These are phyloP conservation scores for Polygonum maritimum DNA, from an alignment of 148 eudicot genomes.

Conservation along the genomic window DNA sequence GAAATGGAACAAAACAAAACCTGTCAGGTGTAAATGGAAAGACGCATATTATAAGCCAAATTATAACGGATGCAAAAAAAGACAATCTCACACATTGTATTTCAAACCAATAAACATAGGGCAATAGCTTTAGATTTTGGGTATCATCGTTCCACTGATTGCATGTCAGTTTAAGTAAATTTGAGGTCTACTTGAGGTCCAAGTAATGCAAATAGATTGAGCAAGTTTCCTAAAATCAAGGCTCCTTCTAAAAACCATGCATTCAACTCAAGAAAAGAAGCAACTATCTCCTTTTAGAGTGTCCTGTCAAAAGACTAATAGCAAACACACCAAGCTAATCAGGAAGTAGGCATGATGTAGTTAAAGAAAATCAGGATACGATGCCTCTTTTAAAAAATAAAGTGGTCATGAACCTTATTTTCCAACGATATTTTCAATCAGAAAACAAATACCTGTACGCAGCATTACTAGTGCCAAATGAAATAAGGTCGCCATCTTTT, in stretches of 20 bases:
- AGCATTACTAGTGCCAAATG: conserved; percentile 86
- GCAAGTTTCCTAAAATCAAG: background rate
- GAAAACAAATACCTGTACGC: conserved; percentile 56
- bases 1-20: conserved; percentile 62
- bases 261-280: background rate
- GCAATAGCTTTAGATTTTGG: background rate
- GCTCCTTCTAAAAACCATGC: background rate
- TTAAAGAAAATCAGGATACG: background rate
- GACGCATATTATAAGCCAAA: background rate
- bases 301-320: background rate
- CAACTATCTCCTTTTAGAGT: background rate
- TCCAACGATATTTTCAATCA: background rate
- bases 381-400: background rate
- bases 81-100: background rate
- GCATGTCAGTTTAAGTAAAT: background rate
- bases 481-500: conserved; percentile 67
- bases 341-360: background rate
- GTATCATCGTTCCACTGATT: background rate
- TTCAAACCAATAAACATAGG: background rate
- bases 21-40: conserved; percentile 29
- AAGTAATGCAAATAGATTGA: background rate
- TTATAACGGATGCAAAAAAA: background rate
- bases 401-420: background rate
- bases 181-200: background rate
- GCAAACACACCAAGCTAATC: background rate